Base-by-base conservation (phyloP, 805 yeast genomes). In the Sugiyamaella mastotermitis region DNA sequence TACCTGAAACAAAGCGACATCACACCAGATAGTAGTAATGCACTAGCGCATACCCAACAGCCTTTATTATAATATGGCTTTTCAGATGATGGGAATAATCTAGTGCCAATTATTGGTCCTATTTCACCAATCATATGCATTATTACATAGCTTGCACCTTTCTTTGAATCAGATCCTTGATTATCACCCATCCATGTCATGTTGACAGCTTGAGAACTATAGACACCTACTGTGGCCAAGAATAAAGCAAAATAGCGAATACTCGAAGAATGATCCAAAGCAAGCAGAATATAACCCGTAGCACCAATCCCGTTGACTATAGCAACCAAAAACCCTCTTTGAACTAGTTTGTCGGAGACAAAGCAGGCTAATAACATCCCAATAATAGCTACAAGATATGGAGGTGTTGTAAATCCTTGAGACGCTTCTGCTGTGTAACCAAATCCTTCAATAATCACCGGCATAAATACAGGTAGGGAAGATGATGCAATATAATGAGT, bases 401-500 rank as follows among this genome's bases (percentile, higher is more conserved):
- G 72, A 14, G 75, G 75, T 14, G 69, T 70, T 16, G 72, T 64
- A 38, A 69, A 56, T 36, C 64, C 64, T 40, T 68, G 65, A 3
- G 74, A 65, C 21, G 58, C 55, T n/a, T 66, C 61, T 25, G 60
- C 51, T 38, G 48, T 41, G 41, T 63, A 69, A 16, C 68, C 65
- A 44, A 69, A 58, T 10, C 71, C 68, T 31, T 60, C 50, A 15
- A 69, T 64, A 23, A 69, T 66, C 4, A 68, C 56, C 3, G 74
- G 74, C 60, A 69, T 64, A 49, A 66, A 69, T 38, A 68, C 64
- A 6, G 74, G 68, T 21, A 69, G 68, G 43, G 72, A 68, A 5
- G 47, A 40, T 23, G 48, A 42, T 9, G 47, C 44, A 3, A 48
- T 49, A 22, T 41, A 44, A 38, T 40, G 40, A 23, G 46, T 38